Percentiles rank a stretch among this genome's conserved stretches.
These are phyloP conservation scores for Apophysomyces ossiformis DNA, from an alignment of 371 early-diverging fungal genomes.

Conservation along the genomic window DNA sequence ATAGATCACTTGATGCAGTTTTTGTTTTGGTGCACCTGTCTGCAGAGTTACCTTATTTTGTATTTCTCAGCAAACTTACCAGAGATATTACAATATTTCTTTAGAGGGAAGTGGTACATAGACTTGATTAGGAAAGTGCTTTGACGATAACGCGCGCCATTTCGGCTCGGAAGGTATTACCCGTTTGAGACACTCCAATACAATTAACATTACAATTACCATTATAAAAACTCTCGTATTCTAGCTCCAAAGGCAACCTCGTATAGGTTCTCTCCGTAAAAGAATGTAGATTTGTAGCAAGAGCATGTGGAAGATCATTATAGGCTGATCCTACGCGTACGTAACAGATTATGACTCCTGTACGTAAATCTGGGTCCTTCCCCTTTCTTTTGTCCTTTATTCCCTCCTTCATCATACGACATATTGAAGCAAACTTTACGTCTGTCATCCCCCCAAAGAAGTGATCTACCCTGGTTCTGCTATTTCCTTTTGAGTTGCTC, in stretches of 20 bases:
- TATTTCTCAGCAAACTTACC: neutral
- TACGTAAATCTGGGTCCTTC: slow-evolving; percentile 5
- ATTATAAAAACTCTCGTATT: neutral
- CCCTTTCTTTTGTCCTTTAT: neutral
- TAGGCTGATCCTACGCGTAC: slow-evolving; percentile 2
- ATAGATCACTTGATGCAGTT: too few species aligned
- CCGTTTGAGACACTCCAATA: neutral
- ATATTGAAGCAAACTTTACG: neutral
- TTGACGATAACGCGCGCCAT: slow-evolving; percentile 7
- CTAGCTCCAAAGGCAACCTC: neutral
- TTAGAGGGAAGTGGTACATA: neutral
- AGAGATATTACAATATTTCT: neutral
- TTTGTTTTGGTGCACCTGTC: neutral
- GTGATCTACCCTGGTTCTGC: neutral
- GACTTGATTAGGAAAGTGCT: slow-evolving; percentile 4
- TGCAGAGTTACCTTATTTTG: neutral
- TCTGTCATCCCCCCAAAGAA: slow-evolving; percentile 3
- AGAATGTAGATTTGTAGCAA: neutral
- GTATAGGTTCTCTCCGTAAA: neutral
- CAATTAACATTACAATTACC: neutral
- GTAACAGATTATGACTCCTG: neutral
- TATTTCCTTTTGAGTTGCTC: neutral
- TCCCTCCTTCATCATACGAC: slow-evolving; percentile 4
- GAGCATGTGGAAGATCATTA: neutral
- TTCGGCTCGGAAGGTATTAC: neutral